Percentiles rank a stretch among this genome's conserved stretches.
Conservation (phyloP, 352 stramenopile species). For the Phytopythium sindhum region DNA sequence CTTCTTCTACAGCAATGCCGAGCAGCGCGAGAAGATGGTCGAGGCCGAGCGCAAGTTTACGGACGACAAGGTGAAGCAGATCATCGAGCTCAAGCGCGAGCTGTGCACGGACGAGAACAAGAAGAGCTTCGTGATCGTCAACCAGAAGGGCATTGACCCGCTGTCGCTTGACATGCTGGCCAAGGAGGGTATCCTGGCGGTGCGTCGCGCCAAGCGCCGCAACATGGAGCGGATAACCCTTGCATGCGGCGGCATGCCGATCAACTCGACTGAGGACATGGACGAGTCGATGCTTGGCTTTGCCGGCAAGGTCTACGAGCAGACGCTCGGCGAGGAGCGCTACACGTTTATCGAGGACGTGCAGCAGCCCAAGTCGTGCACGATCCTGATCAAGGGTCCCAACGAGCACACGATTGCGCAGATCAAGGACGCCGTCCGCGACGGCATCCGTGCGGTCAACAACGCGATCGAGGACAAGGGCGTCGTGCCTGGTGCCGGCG, state of each 20-base stretch:
- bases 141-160: constrained; percentile 99
- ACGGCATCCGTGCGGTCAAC: constrained; percentile 97
- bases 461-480: constrained; percentile 97
- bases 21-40: constrained; percentile 98
- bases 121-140: constrained; percentile 99
- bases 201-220: constrained; percentile 97
- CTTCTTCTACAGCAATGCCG: constrained; percentile 99
- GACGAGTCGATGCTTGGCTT: constrained; percentile 95
- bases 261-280: constrained; percentile 99
- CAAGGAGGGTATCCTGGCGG: constrained; percentile 98
- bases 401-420: constrained; percentile 98
- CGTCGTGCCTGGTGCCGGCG: constrained; percentile 95
- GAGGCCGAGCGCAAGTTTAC: constrained; percentile 94
- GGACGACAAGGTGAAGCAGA: constrained; percentile 95
- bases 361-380: constrained; percentile 95
- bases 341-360: constrained; percentile 99
- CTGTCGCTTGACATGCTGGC: constrained; percentile 99
- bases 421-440: constrained; percentile 98
- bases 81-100: constrained; percentile 98
- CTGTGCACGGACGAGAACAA: constrained; percentile 95
- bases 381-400: constrained; percentile 97
- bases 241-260: constrained; percentile 96
- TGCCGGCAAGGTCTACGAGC: constrained; percentile 96
- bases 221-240: constrained; percentile 99
- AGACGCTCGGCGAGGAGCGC: constrained; percentile 98